Conservation (phyloP, 495 filamentous ascomycete species). For the Penicillium lividum region DNA sequence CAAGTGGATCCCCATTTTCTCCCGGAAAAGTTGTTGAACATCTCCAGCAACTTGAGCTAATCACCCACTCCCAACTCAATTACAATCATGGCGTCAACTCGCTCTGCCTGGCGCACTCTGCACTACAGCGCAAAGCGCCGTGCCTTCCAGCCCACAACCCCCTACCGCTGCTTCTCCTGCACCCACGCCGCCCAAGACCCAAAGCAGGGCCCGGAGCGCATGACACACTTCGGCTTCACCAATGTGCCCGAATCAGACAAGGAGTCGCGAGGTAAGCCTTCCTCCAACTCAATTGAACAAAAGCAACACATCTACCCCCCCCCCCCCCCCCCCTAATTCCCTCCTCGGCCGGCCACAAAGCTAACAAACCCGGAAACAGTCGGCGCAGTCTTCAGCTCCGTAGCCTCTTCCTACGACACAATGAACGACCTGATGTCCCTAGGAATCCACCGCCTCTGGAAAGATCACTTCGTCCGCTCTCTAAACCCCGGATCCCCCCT, state of each 20-base stretch:
- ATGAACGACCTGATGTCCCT: slow-evolving; percentile 99
- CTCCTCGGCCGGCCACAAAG: not conserved
- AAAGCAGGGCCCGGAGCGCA: slow-evolving; percentile 52
- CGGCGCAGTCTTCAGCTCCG: slow-evolving; percentile 89
- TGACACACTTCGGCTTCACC: slow-evolving; percentile 94
- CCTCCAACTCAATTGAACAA: not conserved
- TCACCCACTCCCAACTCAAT: not conserved
- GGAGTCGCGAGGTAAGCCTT: slow-evolving; percentile 61
- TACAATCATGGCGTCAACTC: slow-evolving; percentile 20
- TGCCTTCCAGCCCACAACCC: slow-evolving; percentile 26
- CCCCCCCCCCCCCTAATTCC: no score
- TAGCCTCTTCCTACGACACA: slow-evolving; percentile 85
- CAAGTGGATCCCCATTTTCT: slow-evolving; percentile 20
- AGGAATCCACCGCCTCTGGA: slow-evolving; percentile 95
- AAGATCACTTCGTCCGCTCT: slow-evolving; percentile 93
- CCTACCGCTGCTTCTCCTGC: slow-evolving; percentile 59
- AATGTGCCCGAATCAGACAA: slow-evolving; percentile 84
- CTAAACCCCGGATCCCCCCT: slow-evolving; percentile 78
- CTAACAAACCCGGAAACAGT: slow-evolving; percentile 48
- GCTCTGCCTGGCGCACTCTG: slow-evolving; percentile 41
- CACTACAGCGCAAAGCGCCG: slow-evolving; percentile 34
- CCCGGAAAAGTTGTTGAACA: slow-evolving; percentile 24
- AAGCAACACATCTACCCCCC: slow-evolving; percentile 19
- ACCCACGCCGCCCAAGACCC: slow-evolving; percentile 47
- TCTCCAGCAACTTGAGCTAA: not conserved